These are phyloP conservation scores for Cryptosporidium ubiquitum DNA, from an alignment of 169 alveolate genomes.

Conservation along the genomic window DNA sequence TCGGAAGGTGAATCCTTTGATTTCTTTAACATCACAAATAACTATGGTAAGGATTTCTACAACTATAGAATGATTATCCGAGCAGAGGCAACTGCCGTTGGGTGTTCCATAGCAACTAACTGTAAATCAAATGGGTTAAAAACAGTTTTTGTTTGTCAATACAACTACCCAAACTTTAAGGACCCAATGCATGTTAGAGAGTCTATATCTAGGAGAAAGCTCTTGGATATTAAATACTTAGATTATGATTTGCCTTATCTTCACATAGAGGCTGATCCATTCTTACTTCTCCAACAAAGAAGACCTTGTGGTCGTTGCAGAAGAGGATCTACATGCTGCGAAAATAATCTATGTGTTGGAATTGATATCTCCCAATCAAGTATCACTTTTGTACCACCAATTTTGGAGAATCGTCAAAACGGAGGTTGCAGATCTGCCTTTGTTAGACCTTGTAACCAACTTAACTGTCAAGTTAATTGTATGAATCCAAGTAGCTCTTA, in stretches of 20 bases:
- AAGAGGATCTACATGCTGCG: slow-evolving; percentile 71
- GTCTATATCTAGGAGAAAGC: slow-evolving; percentile 39
- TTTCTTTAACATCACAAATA: slow-evolving; percentile 29
- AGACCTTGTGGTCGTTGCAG: slow-evolving; percentile 76
- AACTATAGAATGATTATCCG: slow-evolving; percentile 70
- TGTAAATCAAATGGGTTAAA: slow-evolving; percentile 61
- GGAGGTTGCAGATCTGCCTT: slow-evolving; percentile 75
- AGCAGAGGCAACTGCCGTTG: slow-evolving; percentile 81
- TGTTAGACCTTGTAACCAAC: slow-evolving; percentile 59
- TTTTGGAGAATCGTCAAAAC: slow-evolving; percentile 31
- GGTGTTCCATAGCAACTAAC: slow-evolving; percentile 78
- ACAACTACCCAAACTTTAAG: slow-evolving; percentile 65
- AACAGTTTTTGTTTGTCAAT: slow-evolving; percentile 61
- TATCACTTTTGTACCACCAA: slow-evolving; percentile 68
- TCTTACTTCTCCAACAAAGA: slow-evolving; percentile 57
- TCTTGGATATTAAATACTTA: slow-evolving; percentile 27
- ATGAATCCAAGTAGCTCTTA: slow-evolving; percentile 48
- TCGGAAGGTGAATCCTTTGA: slow-evolving; percentile 53
- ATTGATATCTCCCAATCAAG: slow-evolving; percentile 71
- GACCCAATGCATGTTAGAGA: slow-evolving; percentile 61
- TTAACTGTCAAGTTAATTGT: slow-evolving; percentile 62
- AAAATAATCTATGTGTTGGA: slow-evolving; percentile 73
- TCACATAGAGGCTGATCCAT: slow-evolving; percentile 71
- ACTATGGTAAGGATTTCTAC: slow-evolving; percentile 44
- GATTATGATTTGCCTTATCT: slow-evolving; percentile 53